Conservation (phyloP, 2,329 filamentous ascomycete species). For the Sclerotinia nivalis region DNA sequence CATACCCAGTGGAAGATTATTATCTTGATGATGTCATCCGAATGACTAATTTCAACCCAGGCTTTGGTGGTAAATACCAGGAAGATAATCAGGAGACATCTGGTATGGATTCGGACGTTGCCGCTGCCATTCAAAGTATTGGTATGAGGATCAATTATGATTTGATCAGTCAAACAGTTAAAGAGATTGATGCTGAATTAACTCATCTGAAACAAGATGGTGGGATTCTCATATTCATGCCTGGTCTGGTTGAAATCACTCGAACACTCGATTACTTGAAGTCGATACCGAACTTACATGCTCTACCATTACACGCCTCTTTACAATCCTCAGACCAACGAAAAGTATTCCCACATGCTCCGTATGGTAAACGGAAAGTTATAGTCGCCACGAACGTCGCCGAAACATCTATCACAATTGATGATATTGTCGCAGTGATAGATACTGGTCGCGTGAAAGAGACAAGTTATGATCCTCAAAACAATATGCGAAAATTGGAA, state of each 20-base stretch:
- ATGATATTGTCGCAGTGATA: constrained; percentile 94
- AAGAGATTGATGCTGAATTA: constrained; percentile 77
- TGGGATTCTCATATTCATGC: constrained; percentile 92
- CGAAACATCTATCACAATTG: constrained; percentile 97
- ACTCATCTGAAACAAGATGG: constrained; percentile 65
- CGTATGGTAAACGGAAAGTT: constrained; percentile 81
- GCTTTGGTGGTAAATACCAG: constrained; percentile 44
- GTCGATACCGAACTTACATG: constrained; percentile 66
- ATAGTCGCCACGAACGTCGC: constrained; percentile 96
- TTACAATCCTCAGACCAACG: constrained; percentile 86
- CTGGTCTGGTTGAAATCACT: constrained; percentile 89
- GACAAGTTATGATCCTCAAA: constrained; percentile 87
- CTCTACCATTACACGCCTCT: constrained; percentile 88
- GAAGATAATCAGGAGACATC: constrained; percentile 48
- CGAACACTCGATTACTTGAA: constrained; percentile 70
- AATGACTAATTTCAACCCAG: constrained; percentile 69
- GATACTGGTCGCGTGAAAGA: constrained; percentile 96
- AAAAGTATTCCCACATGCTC: constrained; percentile 76
- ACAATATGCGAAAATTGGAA: constrained; percentile 90
- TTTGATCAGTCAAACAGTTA: constrained; percentile 77
- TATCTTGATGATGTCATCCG: constrained; percentile 87
- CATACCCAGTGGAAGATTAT: constrained; percentile 84
- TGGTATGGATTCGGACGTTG: constrained; percentile 58
- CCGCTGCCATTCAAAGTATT: constrained; percentile 69
- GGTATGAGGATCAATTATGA: constrained; percentile 91